Evolutionary conservation across 2,329 filamentous ascomycete species (phyloP), one percentile per base, ranked within the genome.

Genomic region (Trichoderma atrobrunneum): DNA sequence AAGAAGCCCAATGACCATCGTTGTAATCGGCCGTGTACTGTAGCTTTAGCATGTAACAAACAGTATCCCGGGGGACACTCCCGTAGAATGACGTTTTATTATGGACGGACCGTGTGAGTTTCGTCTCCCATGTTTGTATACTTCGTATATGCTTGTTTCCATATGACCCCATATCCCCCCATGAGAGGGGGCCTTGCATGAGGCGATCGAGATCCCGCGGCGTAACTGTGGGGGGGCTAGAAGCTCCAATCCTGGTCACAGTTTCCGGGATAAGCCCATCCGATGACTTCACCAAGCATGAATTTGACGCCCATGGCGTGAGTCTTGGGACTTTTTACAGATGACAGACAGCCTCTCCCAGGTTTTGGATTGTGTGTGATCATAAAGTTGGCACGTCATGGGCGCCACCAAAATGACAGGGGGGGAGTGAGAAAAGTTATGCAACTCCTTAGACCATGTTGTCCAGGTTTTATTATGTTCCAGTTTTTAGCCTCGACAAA

Each of bases 1-100:
- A 21, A 89, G 81, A n/a, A 89, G 78, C 30, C 87, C 87, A 71
- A 89, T 82, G 56, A 86, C 83, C 84, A 86, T 86, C 62, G 68
- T 77, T 77, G 60, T 70, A n/a, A 26, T 36, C 36, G 30, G 21
- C 43, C n/a, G 30, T 24, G 57, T 36, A 36, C 34, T 36, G 34
- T 43, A 60, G 34, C 54, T 59, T 21, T 39, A 36, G 64, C 34
- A 34, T 68, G 26, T 26, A 61, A 36, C 39, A 51, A 69, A 34
- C n/a, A 32, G n/a, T 32, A 21, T 34, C 54, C 64, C 14, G 7
- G 30, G 11, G 54, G 26, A 14, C 12, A 5, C 24, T 69, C 30
- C 36, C 56, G 57, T 69, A 32, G 18, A 43, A 71, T 71, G 69
- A 71, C 69, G 69, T 71, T 63, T 65, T 59, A 57, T 71, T 65